Conservation (phyloP, 352 stramenopile genomes). For the Globisporangium camurandrum region DNA sequence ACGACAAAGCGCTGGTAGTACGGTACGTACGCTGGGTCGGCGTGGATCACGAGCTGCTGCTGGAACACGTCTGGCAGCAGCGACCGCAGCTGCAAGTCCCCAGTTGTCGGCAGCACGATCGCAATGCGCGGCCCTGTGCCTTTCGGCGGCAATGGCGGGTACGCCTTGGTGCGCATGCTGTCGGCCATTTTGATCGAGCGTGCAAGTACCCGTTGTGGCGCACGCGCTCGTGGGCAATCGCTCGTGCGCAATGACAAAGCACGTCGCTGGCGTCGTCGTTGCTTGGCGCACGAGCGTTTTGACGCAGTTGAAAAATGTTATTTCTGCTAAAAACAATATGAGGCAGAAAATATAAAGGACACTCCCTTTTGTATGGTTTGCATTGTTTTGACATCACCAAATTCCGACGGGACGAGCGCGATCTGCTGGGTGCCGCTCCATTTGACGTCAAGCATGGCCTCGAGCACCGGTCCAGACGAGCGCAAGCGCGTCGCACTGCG, state of each 20-base stretch:
- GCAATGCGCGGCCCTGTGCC: slow-evolving; percentile 21
- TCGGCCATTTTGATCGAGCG: too few species aligned
- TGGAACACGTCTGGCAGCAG: slow-evolving; percentile 38
- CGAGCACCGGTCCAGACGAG: too few species aligned
- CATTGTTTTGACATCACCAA: too few species aligned
- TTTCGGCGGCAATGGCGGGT: slow-evolving; percentile 42
- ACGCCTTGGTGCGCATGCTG: slow-evolving; percentile 57
- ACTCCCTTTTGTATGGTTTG: too few species aligned
- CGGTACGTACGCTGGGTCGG: slow-evolving; percentile 24
- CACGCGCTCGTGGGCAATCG: background rate
- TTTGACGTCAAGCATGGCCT: too few species aligned
- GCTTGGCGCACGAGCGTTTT: background rate
- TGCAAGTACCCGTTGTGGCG: background rate
- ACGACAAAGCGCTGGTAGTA: slow-evolving; percentile 56
- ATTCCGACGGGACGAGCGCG: slow-evolving; percentile 5
- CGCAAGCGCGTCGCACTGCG: slow-evolving; percentile 42
- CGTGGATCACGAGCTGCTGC: slow-evolving; percentile 47
- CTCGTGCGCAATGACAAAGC: background rate
- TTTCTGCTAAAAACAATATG: background rate
- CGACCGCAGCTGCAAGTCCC: slow-evolving; percentile 49
- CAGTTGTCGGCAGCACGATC: slow-evolving; percentile 40
- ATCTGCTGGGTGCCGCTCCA: background rate
- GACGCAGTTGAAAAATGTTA: background rate
- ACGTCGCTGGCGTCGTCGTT: too few species aligned
- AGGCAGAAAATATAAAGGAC: too few species aligned